phyloP scores from a whole-genome alignment of 2,329 filamentous ascomycete species.

The Keithomyces neogunnii region DNA sequence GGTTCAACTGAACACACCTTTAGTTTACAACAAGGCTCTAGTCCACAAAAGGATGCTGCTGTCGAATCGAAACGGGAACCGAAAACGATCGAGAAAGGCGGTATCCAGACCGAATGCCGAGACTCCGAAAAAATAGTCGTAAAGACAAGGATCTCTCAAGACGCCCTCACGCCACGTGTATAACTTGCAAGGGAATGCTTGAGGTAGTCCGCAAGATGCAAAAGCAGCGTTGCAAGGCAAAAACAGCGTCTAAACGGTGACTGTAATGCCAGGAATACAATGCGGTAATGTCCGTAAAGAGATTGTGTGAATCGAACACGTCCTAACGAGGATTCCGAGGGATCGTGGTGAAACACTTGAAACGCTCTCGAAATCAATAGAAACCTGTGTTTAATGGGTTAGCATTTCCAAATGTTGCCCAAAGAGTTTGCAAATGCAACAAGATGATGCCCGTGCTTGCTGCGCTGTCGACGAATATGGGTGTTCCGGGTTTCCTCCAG shows the following conservation, averaged over 20 bases:
- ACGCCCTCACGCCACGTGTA: constrained; percentile 31
- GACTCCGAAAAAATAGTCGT: constrained; percentile 29
- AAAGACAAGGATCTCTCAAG: constrained; percentile 27
- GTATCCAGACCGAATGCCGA: constrained; percentile 27
- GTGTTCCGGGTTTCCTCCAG: neutral
- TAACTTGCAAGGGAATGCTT: constrained; percentile 23
- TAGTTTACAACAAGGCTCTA: constrained; percentile 10
- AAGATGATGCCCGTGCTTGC: neutral
- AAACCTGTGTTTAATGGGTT: constrained; percentile 23
- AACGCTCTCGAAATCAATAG: constrained; percentile 32
- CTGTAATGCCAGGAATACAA: constrained; percentile 17
- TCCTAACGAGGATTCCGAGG: constrained; percentile 31
- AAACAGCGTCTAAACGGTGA: constrained; percentile 11
- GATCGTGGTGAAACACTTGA: constrained; percentile 30
- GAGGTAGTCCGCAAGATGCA: constrained; percentile 12
- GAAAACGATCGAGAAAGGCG: constrained; percentile 25
- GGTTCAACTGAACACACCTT: constrained; percentile 14
- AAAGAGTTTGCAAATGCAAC: neutral
- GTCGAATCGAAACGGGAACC: constrained; percentile 20
- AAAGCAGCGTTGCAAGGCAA: constrained; percentile 9
- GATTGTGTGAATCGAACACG: constrained; percentile 20
- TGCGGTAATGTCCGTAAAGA: constrained; percentile 14
- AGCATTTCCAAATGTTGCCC: constrained; percentile 9
- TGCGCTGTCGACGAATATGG: neutral
- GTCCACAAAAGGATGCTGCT: constrained; percentile 18